Percentiles rank a stretch among this genome's conserved stretches.
Conservation (phyloP, 306 rosid genomes). For the Lathyrus aphaca region DNA sequence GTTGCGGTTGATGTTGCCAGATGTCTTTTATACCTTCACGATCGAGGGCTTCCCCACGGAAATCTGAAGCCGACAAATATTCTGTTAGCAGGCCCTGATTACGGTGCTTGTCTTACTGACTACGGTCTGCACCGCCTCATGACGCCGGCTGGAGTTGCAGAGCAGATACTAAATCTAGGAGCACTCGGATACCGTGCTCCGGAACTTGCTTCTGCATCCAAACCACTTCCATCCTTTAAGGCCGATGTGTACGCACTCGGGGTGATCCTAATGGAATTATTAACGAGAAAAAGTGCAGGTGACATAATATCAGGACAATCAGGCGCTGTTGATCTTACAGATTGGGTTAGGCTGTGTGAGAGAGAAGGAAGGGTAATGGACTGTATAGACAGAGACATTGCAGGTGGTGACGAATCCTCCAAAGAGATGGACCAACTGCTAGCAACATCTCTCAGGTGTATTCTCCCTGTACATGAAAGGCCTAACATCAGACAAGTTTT, state of each 20-base stretch:
- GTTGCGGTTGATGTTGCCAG: slow-evolving; percentile 81
- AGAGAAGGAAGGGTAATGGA: slow-evolving; percentile 94
- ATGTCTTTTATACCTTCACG: slow-evolving; percentile 82
- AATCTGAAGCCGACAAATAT: slow-evolving; percentile 89
- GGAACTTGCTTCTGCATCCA: slow-evolving; percentile 73
- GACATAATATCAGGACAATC: slow-evolving; percentile 96
- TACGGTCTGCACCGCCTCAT: slow-evolving; percentile 91
- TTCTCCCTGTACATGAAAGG: slow-evolving; percentile 98
- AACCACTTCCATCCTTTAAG: slow-evolving; percentile 83
- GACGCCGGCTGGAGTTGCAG: slow-evolving; percentile 86
- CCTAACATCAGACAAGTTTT: slow-evolving; percentile 98
- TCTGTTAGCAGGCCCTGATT: slow-evolving; percentile 67
- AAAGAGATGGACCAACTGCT: slow-evolving; percentile 84
- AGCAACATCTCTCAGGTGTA: slow-evolving; percentile 83
- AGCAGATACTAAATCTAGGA: slow-evolving; percentile 91
- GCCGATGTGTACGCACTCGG: slow-evolving; percentile 95
- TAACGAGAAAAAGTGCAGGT: slow-evolving; percentile 94
- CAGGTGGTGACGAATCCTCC: slow-evolving; percentile 80
- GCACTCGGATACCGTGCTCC: slow-evolving; percentile 97
- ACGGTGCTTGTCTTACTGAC: slow-evolving; percentile 69
- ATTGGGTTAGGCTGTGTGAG: slow-evolving; percentile 96
- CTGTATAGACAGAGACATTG: slow-evolving; percentile 90
- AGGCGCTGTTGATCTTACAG: slow-evolving; percentile 95
- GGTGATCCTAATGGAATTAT: slow-evolving; percentile 87
- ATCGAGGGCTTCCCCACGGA: slow-evolving; percentile 94